A percentile compares a stretch with the other conserved stretches of the same genome.
Evolutionary conservation across 768 basidiomycete genomes (phyloP).

Genomic region (Suillus subaureus): DNA sequence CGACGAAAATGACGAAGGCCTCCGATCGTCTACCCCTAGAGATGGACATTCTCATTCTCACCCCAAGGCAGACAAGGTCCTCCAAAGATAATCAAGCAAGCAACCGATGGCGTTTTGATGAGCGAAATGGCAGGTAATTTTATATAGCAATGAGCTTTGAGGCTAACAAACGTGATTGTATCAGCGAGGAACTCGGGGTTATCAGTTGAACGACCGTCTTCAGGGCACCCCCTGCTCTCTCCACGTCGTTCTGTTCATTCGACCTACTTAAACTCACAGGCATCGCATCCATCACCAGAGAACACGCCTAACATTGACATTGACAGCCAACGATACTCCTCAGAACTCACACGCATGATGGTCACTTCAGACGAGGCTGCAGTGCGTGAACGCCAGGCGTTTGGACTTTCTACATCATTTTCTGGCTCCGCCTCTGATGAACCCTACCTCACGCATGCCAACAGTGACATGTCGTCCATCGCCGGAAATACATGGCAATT

Average conservation of each 20-base stretch:
- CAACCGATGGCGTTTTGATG: neutral
- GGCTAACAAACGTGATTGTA: neutral
- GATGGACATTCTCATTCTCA: slow-evolving; percentile 14
- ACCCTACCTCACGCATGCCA: slow-evolving; percentile 34
- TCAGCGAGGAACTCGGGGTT: neutral
- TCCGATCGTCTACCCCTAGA: slow-evolving; percentile 6
- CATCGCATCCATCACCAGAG: neutral
- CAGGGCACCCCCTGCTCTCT: neutral
- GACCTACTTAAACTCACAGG: neutral
- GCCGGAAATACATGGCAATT: slow-evolving; percentile 43
- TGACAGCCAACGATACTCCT: slow-evolving; percentile 23
- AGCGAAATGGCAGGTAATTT: neutral
- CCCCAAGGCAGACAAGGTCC: neutral
- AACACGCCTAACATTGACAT: neutral
- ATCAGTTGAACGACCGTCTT: neutral
- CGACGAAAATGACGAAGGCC: slow-evolving; percentile 20
- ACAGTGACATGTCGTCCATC: slow-evolving; percentile 52
- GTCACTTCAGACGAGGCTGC: slow-evolving; percentile 37
- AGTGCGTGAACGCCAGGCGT: slow-evolving; percentile 49
- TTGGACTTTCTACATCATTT: slow-evolving; percentile 51
- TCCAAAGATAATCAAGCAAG: neutral
- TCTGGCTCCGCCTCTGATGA: slow-evolving; percentile 7
- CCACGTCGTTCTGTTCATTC: neutral
- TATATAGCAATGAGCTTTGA: neutral
- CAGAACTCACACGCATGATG: slow-evolving; percentile 30